Percentiles rank a stretch among this genome's conserved stretches.
phyloP scores from a whole-genome alignment of 1,284 basidiomycete species.

The Meira nashicola region DNA sequence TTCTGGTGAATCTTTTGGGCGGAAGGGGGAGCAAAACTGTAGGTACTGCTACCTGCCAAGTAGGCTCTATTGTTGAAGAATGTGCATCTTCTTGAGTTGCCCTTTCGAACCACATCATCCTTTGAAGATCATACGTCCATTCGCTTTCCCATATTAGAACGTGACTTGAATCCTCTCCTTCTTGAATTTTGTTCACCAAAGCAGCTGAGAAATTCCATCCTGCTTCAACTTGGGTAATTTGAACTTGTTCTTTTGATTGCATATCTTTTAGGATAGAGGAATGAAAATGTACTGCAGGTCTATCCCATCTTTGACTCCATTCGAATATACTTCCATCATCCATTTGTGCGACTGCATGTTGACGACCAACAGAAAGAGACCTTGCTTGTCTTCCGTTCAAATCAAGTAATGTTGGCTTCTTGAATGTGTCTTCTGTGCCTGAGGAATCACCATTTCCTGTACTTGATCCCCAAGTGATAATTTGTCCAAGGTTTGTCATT shows the following conservation, averaged over 20 bases:
- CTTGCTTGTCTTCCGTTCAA: background rate
- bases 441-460: background rate
- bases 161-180: background rate
- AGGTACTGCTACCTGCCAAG: background rate
- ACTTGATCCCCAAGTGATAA: constrained; percentile 10
- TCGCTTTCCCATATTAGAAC: background rate
- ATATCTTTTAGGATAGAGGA: background rate
- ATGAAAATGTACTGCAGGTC: background rate
- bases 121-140: background rate
- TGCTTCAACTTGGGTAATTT: constrained; percentile 3
- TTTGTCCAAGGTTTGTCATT: background rate
- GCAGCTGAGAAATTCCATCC: constrained; percentile 6
- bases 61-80: background rate
- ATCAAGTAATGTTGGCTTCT: constrained; percentile 1
- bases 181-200: background rate
- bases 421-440: background rate
- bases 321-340: background rate
- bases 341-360: constrained; percentile 1
- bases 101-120: background rate
- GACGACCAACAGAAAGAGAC: constrained; percentile 7
- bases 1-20: background rate
- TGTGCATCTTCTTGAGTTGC: background rate
- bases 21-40: background rate
- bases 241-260: background rate
- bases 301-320: constrained; percentile 8